Conservation (phyloP, 1,284 basidiomycete genomes). For the Sutorius eximius region DNA sequence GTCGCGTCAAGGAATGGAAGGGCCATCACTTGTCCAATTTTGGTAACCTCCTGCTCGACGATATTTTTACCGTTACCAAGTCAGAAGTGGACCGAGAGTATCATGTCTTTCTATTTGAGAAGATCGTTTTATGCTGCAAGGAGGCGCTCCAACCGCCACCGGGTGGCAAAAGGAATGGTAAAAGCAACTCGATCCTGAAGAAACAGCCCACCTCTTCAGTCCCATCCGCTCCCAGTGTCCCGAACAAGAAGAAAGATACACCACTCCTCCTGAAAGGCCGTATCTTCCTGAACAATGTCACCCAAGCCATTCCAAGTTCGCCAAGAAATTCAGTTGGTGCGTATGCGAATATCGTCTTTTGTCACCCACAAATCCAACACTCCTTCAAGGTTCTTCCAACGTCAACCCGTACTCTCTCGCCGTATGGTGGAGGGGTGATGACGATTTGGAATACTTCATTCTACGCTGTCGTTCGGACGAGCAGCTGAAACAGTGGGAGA, state of each 20-base stretch:
- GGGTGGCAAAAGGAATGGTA: slow-evolving; percentile 60
- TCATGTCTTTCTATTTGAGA: slow-evolving; percentile 98
- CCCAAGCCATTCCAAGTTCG: slow-evolving; percentile 62
- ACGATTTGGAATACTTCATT: slow-evolving; percentile 91
- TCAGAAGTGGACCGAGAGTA: slow-evolving; percentile 97
- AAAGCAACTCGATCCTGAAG: slow-evolving; percentile 77
- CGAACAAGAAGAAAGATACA: slow-evolving; percentile 71
- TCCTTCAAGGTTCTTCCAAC: slow-evolving; percentile 41
- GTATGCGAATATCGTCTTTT: slow-evolving; percentile 30
- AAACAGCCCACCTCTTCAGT: slow-evolving; percentile 55
- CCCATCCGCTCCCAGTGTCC: slow-evolving; percentile 47
- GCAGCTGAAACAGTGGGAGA: slow-evolving; percentile 91
- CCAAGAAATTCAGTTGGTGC: slow-evolving; percentile 61
- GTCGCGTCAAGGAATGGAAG: slow-evolving; percentile 98
- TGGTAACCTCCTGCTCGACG: slow-evolving; percentile 90
- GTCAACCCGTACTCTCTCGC: slow-evolving; percentile 67
- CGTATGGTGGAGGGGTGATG: slow-evolving; percentile 93
- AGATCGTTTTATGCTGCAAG: slow-evolving; percentile 99
- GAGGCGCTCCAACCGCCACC: slow-evolving; percentile 58
- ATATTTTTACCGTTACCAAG: slow-evolving; percentile 95
- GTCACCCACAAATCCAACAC: slow-evolving; percentile 10
- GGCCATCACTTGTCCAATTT: slow-evolving; percentile 95
- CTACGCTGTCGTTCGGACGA: slow-evolving; percentile 93
- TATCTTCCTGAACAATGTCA: slow-evolving; percentile 97
- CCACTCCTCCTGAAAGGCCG: slow-evolving; percentile 92